phyloP scores from a whole-genome alignment of 192 early-diverging fungal genomes.

The Mortierella alpina region DNA sequence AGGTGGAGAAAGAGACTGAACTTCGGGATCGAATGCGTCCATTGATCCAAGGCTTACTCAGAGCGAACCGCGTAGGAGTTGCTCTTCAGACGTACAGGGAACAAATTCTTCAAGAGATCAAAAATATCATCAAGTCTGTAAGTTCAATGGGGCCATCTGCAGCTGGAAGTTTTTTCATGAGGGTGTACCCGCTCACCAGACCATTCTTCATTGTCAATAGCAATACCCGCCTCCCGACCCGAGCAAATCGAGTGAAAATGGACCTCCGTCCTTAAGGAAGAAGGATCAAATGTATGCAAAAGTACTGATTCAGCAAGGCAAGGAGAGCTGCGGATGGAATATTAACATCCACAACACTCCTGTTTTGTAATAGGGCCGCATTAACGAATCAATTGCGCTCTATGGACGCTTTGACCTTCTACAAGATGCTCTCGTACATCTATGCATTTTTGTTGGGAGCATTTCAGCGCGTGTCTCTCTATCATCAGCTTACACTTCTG shows the following conservation, averaged over 20 bases:
- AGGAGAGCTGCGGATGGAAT: too few relatives aligned
- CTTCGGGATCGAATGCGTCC: conserved; percentile 73
- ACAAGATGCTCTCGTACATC: conserved; percentile 78
- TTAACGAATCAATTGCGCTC: conserved; percentile 75
- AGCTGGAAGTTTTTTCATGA: not conserved
- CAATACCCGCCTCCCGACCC: conserved; percentile 55
- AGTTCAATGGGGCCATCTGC: conserved; percentile 26
- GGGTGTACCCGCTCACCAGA: not conserved
- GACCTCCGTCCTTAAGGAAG: conserved; percentile 30
- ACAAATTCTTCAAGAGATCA: conserved; percentile 78
- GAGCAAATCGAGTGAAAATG: conserved; percentile 1
- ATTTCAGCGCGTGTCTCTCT: conserved; percentile 76
- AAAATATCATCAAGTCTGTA: conserved; percentile 81
- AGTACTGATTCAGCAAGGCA: not conserved
- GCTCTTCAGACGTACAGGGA: conserved; percentile 86
- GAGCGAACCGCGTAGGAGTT: conserved; percentile 72
- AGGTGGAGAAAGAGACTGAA: conserved; percentile 47
- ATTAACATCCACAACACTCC: not conserved
- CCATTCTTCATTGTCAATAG: conserved; percentile 11
- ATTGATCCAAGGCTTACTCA: conserved; percentile 79
- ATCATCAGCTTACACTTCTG: conserved; percentile 74
- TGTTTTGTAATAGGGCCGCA: conserved; percentile 50
- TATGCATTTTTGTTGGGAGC: conserved; percentile 80
- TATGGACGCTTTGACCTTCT: conserved; percentile 90
- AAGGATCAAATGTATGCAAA: conserved; percentile 43